Evolutionary conservation across 2,329 filamentous ascomycete species (phyloP).

Genomic region (Ceratocystis destructans): DNA sequence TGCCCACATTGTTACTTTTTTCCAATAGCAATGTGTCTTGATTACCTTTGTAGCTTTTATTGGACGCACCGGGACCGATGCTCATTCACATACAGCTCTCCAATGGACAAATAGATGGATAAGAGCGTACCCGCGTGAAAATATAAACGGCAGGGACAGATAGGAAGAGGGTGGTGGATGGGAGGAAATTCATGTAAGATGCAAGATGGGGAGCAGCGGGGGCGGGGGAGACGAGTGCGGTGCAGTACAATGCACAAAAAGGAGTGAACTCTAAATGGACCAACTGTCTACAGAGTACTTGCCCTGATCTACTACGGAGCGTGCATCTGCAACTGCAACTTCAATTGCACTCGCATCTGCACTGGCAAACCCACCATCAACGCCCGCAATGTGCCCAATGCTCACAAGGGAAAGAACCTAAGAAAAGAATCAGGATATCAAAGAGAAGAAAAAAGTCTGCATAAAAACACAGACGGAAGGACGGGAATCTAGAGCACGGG

Average conservation of each 20-base stretch:
- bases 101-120: neutral
- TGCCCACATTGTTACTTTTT: neutral
- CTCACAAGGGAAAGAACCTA: neutral
- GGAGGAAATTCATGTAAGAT: neutral
- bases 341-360: neutral
- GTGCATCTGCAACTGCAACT: neutral
- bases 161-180: neutral
- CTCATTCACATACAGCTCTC: no score
- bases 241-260: neutral
- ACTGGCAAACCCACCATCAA: neutral
- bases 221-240: neutral
- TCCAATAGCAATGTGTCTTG: neutral
- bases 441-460: neutral
- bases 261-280: slow-evolving; percentile 1
- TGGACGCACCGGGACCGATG: no score
- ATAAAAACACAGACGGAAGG: neutral
- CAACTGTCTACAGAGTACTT: slow-evolving; percentile 7
- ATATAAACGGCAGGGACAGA: neutral
- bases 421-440: neutral
- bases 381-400: neutral
- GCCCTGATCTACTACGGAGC: neutral
- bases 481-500: neutral
- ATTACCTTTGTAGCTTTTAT: no score
- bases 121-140: neutral
- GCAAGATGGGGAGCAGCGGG: neutral